Evolutionary conservation across 2,329 filamentous ascomycete species (phyloP), one percentile per base, ranked within the genome.

Genomic region (Diaporthe vexans): DNA sequence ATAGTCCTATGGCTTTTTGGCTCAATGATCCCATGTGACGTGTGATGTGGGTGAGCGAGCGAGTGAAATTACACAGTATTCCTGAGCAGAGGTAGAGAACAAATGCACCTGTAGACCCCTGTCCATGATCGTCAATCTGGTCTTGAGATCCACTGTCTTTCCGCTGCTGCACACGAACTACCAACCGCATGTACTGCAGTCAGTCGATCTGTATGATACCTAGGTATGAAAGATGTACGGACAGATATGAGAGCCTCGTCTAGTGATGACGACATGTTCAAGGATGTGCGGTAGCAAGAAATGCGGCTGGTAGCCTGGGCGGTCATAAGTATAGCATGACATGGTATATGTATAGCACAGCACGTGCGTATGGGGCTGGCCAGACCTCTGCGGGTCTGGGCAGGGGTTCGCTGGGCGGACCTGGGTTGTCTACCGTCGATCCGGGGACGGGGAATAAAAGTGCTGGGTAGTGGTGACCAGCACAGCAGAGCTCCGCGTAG

Each of bases 321-420:
- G 33, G 33, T 35, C 17, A 10, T 13, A 24, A 26, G 40, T 24
- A 48, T 48, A 48, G 40, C 59, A 63, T 33, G 40, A 48, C 24
- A 63, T 63, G 40, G 59, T 46, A 46, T 48, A n/a, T 15, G 19
- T 52, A 67, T 24, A 67, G 46, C 6, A 68, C 33, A 40, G 63
- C 63, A 54, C 63, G 63, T 68, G 63, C 48, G 63, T 19, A n/a
- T 40, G n/a, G 63, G 40, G 29, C 59, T 63, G 59, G 61, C 13
- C 63, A 40, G 63, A 21, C 48, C 46, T 40, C 7, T 68, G 63
- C 33, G 63, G 63, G 46, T 37, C 48, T 51, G 29, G 46, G 63
- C 63, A 67, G 17, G 17, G 63, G 63, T 40, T 37, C n/a, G 24
- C 35, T n/a, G 17, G 63, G 46, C 63, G 21, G 46, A 26, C 21